Conservation (phyloP, 495 filamentous ascomycete species). For the Penicillium antarcticum region DNA sequence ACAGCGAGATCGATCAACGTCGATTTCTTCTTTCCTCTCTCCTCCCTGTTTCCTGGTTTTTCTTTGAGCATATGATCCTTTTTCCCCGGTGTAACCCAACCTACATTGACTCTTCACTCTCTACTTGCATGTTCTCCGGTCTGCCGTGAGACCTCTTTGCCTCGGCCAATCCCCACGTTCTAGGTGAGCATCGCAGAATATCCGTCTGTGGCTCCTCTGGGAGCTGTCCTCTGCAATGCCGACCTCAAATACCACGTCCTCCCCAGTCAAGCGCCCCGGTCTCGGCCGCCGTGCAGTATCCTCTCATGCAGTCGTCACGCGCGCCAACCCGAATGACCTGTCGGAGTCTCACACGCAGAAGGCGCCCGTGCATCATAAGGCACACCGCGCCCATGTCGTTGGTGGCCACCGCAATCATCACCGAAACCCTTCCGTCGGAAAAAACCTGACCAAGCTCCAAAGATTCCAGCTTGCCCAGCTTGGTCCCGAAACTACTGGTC, state of each 20-base stretch:
- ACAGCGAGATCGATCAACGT: constrained; percentile 17
- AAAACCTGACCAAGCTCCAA: constrained; percentile 43
- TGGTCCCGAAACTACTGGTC: constrained; percentile 25
- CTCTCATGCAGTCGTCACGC: constrained; percentile 46
- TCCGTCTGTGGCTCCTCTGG: constrained; percentile 16
- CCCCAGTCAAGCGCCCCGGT: constrained; percentile 46
- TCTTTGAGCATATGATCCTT: neutral
- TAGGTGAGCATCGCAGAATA: constrained; percentile 23
- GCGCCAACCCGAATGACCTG: constrained; percentile 35
- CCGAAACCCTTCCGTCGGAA: constrained; percentile 42
- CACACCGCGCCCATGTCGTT: constrained; percentile 42
- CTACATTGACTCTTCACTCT: constrained; percentile 18
- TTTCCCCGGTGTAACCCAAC: constrained; percentile 13
- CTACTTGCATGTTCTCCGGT: constrained; percentile 22
- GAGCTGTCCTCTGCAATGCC: constrained; percentile 33
- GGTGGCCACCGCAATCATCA: constrained; percentile 42
- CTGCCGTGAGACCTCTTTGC: constrained; percentile 27
- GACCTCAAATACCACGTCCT: constrained; percentile 36
- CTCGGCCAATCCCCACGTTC: constrained; percentile 30
- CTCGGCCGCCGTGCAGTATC: constrained; percentile 47
- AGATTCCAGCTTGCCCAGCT: constrained; percentile 35
- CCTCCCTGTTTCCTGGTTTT: neutral
- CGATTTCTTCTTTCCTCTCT: neutral
- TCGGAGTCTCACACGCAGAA: constrained; percentile 35
- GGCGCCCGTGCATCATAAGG: constrained; percentile 26